phyloP scores from a whole-genome alignment of 305 asterid species.

The Plantago lanceolata region DNA sequence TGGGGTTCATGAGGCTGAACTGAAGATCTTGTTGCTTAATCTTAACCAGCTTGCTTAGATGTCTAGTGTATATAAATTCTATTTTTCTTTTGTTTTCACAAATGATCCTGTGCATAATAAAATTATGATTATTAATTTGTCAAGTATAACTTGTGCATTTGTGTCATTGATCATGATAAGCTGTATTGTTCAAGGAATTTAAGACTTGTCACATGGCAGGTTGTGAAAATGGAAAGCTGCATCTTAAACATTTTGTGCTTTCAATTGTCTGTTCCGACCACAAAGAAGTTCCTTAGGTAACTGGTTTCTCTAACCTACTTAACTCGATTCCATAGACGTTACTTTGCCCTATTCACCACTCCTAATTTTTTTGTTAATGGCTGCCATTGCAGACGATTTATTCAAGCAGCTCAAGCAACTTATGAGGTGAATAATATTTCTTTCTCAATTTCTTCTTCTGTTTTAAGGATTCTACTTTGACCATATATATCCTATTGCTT shows the following conservation, averaged over 20 bases:
- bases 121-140: no score
- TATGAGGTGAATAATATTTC: slow-evolving; percentile 49
- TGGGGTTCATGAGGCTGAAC: background rate
- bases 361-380: slow-evolving; percentile 14
- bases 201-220: slow-evolving; percentile 44
- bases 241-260: slow-evolving; percentile 60
- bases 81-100: no score
- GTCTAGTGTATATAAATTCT: no score
- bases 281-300: slow-evolving; percentile 82
- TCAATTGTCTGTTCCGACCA: slow-evolving; percentile 74
- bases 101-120: no score
- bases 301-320: slow-evolving; percentile 12
- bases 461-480: slow-evolving; percentile 22
- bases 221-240: slow-evolving; percentile 64
- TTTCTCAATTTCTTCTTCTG: slow-evolving; percentile 18
- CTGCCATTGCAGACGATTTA: slow-evolving; percentile 65
- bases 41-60: no score
- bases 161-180: slow-evolving; percentile 8
- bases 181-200: slow-evolving; percentile 15
- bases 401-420: slow-evolving; percentile 94
- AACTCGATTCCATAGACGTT: background rate
- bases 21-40: background rate
- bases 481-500: slow-evolving; percentile 23
- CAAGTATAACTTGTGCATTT: background rate
- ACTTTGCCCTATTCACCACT: slow-evolving; percentile 19